phyloP scores from a whole-genome alignment of 495 filamentous ascomycete species.

The Hypoxylon rickii region DNA sequence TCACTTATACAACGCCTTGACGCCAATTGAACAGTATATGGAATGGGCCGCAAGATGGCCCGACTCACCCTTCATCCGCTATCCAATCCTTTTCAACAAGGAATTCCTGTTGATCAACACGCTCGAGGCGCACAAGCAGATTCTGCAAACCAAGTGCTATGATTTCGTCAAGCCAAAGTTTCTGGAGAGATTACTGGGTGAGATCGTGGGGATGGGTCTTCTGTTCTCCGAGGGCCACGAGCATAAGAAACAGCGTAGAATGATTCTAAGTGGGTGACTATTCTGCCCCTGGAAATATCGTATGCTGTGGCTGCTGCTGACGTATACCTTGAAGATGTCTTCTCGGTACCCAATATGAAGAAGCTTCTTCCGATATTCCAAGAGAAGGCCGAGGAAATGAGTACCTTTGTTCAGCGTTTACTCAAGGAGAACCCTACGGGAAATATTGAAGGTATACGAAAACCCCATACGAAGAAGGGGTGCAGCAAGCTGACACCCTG shows the following conservation, averaged over 20 bases:
- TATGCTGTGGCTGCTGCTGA: background rate
- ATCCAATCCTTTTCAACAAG: constrained; percentile 28
- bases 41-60: constrained; percentile 25
- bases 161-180: constrained; percentile 36
- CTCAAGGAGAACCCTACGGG: constrained; percentile 11
- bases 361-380: constrained; percentile 31
- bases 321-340: constrained; percentile 1
- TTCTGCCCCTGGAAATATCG: background rate
- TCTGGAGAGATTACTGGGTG: constrained; percentile 23
- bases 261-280: constrained; percentile 10
- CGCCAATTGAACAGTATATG: constrained; percentile 27
- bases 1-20: constrained; percentile 13
- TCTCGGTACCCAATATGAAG: constrained; percentile 32
- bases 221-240: constrained; percentile 36
- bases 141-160: constrained; percentile 38
- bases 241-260: constrained; percentile 32
- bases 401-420: background rate
- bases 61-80: constrained; percentile 33
- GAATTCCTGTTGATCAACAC: constrained; percentile 36
- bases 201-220: constrained; percentile 36
- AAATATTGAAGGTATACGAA: constrained; percentile 22
- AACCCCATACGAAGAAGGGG: background rate
- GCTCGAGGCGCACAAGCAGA: constrained; percentile 36
- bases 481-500: background rate
- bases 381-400: constrained; percentile 23